A percentile compares a stretch with the other conserved stretches of the same genome.
Evolutionary conservation across 495 filamentous ascomycete genomes (phyloP).

Genomic region (Astrocystis sublimbata): DNA sequence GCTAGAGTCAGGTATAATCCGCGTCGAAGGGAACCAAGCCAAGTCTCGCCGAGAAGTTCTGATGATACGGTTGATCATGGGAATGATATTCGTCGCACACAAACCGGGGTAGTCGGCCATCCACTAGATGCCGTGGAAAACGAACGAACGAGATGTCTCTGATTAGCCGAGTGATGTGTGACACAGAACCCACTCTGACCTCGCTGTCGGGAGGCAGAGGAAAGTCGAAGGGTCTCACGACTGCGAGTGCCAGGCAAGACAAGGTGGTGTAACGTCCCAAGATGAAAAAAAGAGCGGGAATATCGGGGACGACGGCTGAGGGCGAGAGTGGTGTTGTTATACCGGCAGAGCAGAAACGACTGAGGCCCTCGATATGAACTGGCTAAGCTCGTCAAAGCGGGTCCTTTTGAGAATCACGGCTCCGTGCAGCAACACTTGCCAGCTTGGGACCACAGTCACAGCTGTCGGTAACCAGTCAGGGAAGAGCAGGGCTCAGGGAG

Average conservation of each 20-base stretch:
- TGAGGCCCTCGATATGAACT: constrained; percentile 14
- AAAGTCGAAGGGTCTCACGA: constrained; percentile 28
- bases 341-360: neutral
- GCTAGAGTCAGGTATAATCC: constrained; percentile 25
- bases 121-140: constrained; percentile 27
- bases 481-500: neutral
- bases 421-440: constrained; percentile 30
- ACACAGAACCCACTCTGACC: constrained; percentile 50
- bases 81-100: constrained; percentile 28
- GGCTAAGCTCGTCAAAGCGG: constrained; percentile 26
- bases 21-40: constrained; percentile 2
- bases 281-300: constrained; percentile 14
- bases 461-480: constrained; percentile 21
- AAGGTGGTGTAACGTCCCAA: constrained; percentile 32
- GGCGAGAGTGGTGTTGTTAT: neutral
- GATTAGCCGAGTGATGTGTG: constrained; percentile 41
- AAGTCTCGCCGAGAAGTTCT: constrained; percentile 31
- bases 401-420: constrained; percentile 25
- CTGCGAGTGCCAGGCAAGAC: constrained; percentile 25
- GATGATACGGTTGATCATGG: constrained; percentile 32
- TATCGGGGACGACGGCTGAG: constrained; percentile 22
- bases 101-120: constrained; percentile 31
- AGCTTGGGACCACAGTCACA: constrained; percentile 17
- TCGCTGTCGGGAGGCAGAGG: constrained; percentile 34
- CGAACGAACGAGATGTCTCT: constrained; percentile 38